phyloP scores from a whole-genome alignment of 805 yeast genomes.

The Helenozyma rhizophorensis region DNA sequence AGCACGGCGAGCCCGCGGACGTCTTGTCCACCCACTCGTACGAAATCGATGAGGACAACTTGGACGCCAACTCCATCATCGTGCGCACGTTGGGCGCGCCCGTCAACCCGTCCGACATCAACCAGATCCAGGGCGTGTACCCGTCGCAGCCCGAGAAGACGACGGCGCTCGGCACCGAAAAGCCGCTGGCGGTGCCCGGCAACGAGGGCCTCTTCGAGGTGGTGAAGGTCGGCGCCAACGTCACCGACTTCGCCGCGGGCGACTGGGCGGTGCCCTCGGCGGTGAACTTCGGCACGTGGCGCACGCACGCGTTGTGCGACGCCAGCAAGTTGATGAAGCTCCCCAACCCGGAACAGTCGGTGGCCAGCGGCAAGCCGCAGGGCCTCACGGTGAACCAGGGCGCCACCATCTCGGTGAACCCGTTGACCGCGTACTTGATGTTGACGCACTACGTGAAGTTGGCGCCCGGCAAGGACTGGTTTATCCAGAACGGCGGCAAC shows the following conservation, averaged over 20 bases:
- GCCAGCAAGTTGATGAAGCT: constrained; percentile 54
- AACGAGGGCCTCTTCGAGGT: constrained; percentile 19
- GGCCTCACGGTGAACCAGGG: constrained; percentile 52
- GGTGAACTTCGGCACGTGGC: constrained; percentile 92
- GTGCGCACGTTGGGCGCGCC: constrained; percentile 40
- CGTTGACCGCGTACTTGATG: constrained; percentile 88
- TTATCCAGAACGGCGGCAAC: constrained; percentile 94
- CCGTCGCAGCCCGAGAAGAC: constrained; percentile 48
- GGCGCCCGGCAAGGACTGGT: constrained; percentile 71
- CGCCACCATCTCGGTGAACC: constrained; percentile 89
- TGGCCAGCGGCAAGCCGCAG: constrained; percentile 26
- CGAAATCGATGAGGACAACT: constrained; percentile 43
- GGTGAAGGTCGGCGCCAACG: constrained; percentile 14
- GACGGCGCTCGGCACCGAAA: constrained; percentile 50
- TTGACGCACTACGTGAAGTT: constrained; percentile 63
- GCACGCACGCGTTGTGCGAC: constrained; percentile 59
- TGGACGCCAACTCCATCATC: constrained; percentile 26
- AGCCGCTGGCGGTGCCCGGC: constrained; percentile 21
- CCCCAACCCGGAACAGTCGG: constrained; percentile 48
- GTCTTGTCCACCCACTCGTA: constrained; percentile 50
- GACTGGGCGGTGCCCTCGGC: constrained; percentile 84
- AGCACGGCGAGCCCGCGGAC: constrained; percentile 64
- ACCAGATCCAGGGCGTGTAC: constrained; percentile 44
- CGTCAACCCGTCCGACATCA: constrained; percentile 42
- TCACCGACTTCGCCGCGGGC: constrained; percentile 26